A percentile compares a stretch with the other conserved stretches of the same genome.
Evolutionary conservation across 371 early-diverging fungal genomes (phyloP).

Genomic region (Circinella umbellata): DNA sequence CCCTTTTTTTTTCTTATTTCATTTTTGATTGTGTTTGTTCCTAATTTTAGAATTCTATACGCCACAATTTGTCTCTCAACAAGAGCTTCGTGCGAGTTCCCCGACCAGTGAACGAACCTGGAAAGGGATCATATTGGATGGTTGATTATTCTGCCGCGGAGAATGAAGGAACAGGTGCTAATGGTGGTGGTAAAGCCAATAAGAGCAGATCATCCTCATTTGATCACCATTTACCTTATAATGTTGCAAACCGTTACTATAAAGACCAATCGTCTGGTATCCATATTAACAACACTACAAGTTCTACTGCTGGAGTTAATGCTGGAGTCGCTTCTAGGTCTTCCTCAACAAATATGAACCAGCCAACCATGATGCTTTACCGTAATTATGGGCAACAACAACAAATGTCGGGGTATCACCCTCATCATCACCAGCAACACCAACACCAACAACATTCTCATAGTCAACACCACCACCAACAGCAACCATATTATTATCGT

Average conservation of each 20-base stretch:
- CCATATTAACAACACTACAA: neutral
- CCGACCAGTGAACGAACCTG: conserved; percentile 87
- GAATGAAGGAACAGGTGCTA: conserved; percentile 14
- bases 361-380: neutral
- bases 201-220: neutral
- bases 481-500: conserved; percentile 2
- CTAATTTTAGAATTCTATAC: conserved; percentile 86
- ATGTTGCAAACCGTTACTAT: neutral
- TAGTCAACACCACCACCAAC: neutral
- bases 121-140: conserved; percentile 98
- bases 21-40: conserved; percentile 6
- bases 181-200: conserved; percentile 8
- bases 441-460: neutral
- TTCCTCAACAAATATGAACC: conserved; percentile 45
- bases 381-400: conserved; percentile 10
- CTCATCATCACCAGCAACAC: neutral
- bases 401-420: conserved; percentile 2
- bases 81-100: conserved; percentile 92
- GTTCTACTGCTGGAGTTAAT: neutral
- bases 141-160: conserved; percentile 58
- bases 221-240: neutral
- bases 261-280: neutral
- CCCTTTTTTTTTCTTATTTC: conserved; percentile 4
- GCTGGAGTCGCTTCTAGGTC: conserved; percentile 78
- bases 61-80: conserved; percentile 98